phyloP scores from a whole-genome alignment of 2,329 filamentous ascomycete species.

The Hypoxylon sp. region DNA sequence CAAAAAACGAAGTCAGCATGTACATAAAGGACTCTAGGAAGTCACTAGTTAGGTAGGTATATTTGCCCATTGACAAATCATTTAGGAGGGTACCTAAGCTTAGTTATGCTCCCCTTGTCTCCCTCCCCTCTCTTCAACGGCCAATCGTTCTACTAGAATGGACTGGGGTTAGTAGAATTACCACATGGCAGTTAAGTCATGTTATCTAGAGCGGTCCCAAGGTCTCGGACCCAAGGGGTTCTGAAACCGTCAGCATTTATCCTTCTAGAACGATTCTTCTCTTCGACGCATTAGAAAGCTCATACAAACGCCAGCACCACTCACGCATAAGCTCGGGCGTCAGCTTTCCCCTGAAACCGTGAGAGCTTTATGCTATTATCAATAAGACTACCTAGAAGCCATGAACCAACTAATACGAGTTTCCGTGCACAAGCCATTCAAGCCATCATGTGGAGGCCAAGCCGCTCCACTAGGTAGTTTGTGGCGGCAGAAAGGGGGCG shows the following conservation, averaged over 20 bases:
- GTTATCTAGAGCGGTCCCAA: not conserved
- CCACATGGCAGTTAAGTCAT: slow-evolving; percentile 18
- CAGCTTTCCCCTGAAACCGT: slow-evolving; percentile 6
- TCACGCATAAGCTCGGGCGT: slow-evolving; percentile 1
- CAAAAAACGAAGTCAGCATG: not conserved
- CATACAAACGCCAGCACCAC: not conserved
- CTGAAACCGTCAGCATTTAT: not conserved
- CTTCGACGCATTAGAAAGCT: slow-evolving; percentile 6
- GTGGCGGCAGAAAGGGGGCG: not conserved
- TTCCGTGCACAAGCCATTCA: not conserved
- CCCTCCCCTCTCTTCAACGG: not conserved
- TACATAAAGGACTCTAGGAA: not conserved
- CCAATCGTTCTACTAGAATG: slow-evolving; percentile 14
- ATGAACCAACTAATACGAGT: not conserved
- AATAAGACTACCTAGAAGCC: not conserved
- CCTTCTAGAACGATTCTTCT: slow-evolving; percentile 17
- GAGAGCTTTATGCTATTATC: slow-evolving; percentile 4
- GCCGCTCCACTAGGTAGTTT: not conserved
- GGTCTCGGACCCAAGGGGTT: slow-evolving; percentile 2
- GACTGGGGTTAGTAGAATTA: not conserved
- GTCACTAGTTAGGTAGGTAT: not conserved
- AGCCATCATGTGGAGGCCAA: not conserved
- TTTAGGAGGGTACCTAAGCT: slow-evolving; percentile 23
- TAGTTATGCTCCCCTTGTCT: slow-evolving; percentile 13
- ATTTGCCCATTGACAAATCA: slow-evolving; percentile 25